Base-by-base conservation (phyloP, 176 grass and related monocot species). In the Pharus latifolius region DNA sequence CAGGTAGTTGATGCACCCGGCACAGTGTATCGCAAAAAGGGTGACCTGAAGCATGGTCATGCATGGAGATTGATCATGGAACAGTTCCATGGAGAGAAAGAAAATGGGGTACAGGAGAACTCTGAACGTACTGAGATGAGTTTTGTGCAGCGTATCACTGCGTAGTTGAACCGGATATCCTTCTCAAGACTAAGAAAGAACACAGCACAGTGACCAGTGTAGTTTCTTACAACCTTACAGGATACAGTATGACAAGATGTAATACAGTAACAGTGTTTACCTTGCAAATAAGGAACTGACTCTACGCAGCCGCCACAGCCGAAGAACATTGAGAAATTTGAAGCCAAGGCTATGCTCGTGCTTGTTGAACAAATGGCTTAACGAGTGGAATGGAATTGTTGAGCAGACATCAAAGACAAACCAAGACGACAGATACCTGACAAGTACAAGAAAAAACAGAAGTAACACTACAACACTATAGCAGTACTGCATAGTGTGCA, bases 1-100 rank as follows among this genome's bases (percentile, higher is more conserved):
- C 60, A 98, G 78, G 81, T 98, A 98, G 81, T 98, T 90, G 80
- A 93, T 88, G 89, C 94, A 98, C 37, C 86, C 89, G 52, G 87
- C 87, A 78, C 80, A 88, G 64, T 98, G 94, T 24, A 90, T 49
- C 37, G 74, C 74, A 71, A 93, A 98, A 47, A 93, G 86, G 41
- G 94, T 98, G 1, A 97, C 89, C 93, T 96, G 80, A 16, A 29
- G 10, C 19, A n/a, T 2, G 13, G 20, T 23, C 14, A 28, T 38
- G 30, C 46, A 11, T 2, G 17, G 30, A 18, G 5, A 33, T 42
- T 18, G 14, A 3, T 67, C 47, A 73, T 27, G 31, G 26, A 40
- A 22, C n/a, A 10, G 49, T 3, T 2, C 34, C 44, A 43, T 24
- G 27, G 6, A 56, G 22, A 35, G 38, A 35, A 49, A 29, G 8